Percentiles rank a stretch among this genome's conserved stretches.
Evolutionary conservation across 331 rosid genomes (phyloP).

Genomic region (Pyracantha coccinea): DNA sequence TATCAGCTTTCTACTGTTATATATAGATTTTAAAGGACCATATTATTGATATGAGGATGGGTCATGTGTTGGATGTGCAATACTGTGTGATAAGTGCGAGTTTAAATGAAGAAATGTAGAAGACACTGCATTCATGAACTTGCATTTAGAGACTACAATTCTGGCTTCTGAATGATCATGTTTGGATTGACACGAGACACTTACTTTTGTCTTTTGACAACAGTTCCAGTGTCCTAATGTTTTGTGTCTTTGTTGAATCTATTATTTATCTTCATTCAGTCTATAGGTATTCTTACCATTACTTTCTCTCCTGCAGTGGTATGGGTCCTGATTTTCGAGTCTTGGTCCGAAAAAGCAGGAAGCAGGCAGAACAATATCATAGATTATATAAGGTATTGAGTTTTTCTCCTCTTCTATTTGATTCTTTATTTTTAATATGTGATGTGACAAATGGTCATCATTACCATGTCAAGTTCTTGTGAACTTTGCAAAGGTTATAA

Average conservation of each 20-base stretch:
- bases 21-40: no score
- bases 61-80: no score
- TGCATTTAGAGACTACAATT: no score
- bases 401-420: not conserved
- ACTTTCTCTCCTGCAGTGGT: conserved; percentile 48
- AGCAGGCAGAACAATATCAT: conserved; percentile 93
- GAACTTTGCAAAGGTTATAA: not conserved
- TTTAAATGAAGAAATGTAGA: no score
- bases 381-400: conserved; percentile 63
- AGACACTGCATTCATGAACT: no score
- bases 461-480: not conserved
- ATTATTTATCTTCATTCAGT: not conserved
- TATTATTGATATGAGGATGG: no score
- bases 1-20: no score
- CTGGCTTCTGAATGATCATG: no score
- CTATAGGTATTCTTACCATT: conserved; percentile 7
- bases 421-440: not conserved
- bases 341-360: conserved; percentile 90
- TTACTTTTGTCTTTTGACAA: not conserved
- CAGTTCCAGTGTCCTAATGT: not conserved
- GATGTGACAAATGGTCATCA: not conserved
- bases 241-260: not conserved
- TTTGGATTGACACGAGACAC: no score
- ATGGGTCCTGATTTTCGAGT: conserved; percentile 99
- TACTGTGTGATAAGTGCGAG: no score